Percentiles rank a stretch among this genome's conserved stretches.
Evolutionary conservation across 768 basidiomycete species (phyloP).

Genomic region (Rubroboletus satanas): DNA sequence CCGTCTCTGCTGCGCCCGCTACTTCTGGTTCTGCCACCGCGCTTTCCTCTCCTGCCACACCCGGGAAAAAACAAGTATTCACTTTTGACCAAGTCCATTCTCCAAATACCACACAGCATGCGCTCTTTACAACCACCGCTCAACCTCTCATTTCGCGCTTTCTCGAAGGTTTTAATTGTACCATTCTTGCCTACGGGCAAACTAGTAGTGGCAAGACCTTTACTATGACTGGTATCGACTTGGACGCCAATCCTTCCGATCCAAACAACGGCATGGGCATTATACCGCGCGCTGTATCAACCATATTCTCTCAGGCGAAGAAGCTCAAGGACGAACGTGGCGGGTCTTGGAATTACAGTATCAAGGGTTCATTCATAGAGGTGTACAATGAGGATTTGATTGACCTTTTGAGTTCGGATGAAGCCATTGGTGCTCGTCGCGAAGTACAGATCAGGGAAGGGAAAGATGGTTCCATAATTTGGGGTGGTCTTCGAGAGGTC

Average conservation of each 20-base stretch:
- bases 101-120: constrained; percentile 80
- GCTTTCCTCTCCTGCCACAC: constrained; percentile 44
- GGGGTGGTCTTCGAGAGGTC: constrained; percentile 93
- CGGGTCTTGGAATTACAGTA: constrained; percentile 67
- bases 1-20: constrained; percentile 49
- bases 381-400: constrained; percentile 99
- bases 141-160: constrained; percentile 84
- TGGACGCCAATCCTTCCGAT: constrained; percentile 83
- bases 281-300: constrained; percentile 88
- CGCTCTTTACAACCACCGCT: constrained; percentile 81
- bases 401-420: constrained; percentile 81
- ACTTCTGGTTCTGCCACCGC: constrained; percentile 48
- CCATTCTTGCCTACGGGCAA: constrained; percentile 40
- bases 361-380: constrained; percentile 95
- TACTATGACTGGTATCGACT: constrained; percentile 95
- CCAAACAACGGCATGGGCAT: constrained; percentile 87
- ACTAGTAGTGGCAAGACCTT: constrained; percentile 45
- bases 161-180: constrained; percentile 94
- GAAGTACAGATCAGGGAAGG: constrained; percentile 97
- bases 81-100: constrained; percentile 93
- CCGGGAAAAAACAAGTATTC: constrained; percentile 78
- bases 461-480: constrained; percentile 94
- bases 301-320: constrained; percentile 76
- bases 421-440: constrained; percentile 59
- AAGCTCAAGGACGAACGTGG: constrained; percentile 75